Base-by-base conservation (phyloP, 495 filamentous ascomycete genomes). In the Entonaema liquescens region DNA sequence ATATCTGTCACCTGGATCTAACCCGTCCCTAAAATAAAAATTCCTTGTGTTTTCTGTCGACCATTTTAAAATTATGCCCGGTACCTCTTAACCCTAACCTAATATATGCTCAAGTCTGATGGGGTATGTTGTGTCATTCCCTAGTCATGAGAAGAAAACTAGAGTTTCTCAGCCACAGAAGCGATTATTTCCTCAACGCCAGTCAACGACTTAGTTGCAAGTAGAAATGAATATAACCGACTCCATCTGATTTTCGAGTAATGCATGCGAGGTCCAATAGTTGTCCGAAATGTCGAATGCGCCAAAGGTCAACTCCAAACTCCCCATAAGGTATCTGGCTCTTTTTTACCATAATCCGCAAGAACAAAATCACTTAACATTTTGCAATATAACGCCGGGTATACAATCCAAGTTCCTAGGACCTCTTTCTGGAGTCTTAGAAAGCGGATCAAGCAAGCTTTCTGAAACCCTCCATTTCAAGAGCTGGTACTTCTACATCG, bases 381-480 rank as follows among this genome's bases (percentile, higher is more conserved):
- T 60, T 62, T 19, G 55, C 17, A 60, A 53, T 58, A 62, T 66
- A 36, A 66, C 62, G 62, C 62, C 62, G 56, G 21, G 29, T 62
- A 68, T 61, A 64, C 53, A 67, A 64, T 52, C 21, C 38, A 23
- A 35, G 21, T 44, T 40, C 28, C 19, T 21, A 13, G 47, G 25
- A 44, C 13, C 23, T 44, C 17, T 3, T 35, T 26, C 19, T 15
- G 36, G 7, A 36, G 49, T 49, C n/a, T 49, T 44, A 3, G 28
- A n/a, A 13, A 19, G 40, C 5, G 2, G 55, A 68, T 78, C 74
- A 85, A 19, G 70, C 75, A 31, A 87, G 77, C 55, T 86, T 89
- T 60, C 92, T 86, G 72, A 97, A 92, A 44, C 89, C 90, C 62
- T 99, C 95, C 33, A 98, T 92, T 5, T 91, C 89, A 55, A 99